phyloP scores from a whole-genome alignment of 2,329 filamentous ascomycete species.

The Ilyonectria destructans region DNA sequence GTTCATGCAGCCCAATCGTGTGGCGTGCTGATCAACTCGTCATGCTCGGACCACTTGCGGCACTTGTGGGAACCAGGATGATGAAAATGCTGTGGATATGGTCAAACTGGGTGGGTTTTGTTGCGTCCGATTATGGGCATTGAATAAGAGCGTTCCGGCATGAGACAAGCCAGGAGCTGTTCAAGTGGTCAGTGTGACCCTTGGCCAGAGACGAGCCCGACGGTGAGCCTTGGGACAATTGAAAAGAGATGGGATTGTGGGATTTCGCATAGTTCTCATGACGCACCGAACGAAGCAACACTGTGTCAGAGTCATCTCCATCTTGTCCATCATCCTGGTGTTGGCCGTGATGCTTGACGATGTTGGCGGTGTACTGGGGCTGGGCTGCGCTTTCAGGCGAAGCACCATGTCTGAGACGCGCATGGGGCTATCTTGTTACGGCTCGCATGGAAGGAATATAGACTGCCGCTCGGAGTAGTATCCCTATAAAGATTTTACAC shows the following conservation, averaged over 20 bases:
- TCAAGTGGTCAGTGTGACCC: neutral
- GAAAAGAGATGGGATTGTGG: neutral
- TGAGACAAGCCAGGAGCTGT: conserved; percentile 1
- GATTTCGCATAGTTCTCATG: neutral
- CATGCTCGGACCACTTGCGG: conserved; percentile 5
- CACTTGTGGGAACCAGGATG: neutral
- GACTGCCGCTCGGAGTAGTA: neutral
- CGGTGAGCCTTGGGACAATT: neutral
- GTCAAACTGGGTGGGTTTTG: neutral
- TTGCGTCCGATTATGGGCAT: neutral
- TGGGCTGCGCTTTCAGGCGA: neutral
- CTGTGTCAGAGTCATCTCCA: neutral
- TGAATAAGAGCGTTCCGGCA: neutral
- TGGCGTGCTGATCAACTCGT: conserved; percentile 24
- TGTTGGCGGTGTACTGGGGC: neutral
- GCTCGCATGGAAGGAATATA: neutral
- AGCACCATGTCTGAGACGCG: neutral
- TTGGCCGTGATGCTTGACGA: neutral
- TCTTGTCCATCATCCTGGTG: neutral
- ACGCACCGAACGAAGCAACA: neutral
- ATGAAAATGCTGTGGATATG: neutral
- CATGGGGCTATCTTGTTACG: neutral
- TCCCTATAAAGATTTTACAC: no score
- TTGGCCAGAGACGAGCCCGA: neutral
- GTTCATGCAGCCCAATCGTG: conserved; percentile 6